Conservation (phyloP, 108 stramenopile genomes). For the Parmales sp. region DNA sequence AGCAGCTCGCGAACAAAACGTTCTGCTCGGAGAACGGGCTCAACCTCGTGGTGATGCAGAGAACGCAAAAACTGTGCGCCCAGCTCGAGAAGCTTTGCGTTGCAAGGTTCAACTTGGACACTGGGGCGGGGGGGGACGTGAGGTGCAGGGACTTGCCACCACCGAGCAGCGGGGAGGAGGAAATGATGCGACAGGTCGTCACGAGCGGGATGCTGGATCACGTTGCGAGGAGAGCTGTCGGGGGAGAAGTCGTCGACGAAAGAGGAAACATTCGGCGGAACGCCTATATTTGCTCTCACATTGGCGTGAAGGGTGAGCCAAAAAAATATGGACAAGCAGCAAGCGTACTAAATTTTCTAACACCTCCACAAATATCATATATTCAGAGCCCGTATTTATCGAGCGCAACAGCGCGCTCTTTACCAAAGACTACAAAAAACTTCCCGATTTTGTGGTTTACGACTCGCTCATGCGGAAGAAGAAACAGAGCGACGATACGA, state of each 20-base stretch:
- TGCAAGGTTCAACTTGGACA: background rate
- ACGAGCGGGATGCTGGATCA: slow-evolving; percentile 64
- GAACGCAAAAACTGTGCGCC: slow-evolving; percentile 67
- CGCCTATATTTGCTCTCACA: slow-evolving; percentile 57
- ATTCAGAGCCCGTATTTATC: slow-evolving; percentile 70
- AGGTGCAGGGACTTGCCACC: slow-evolving; percentile 55
- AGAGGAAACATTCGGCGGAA: slow-evolving; percentile 50
- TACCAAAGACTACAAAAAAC: slow-evolving; percentile 40
- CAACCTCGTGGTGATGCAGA: slow-evolving; percentile 52
- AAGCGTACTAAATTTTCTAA: too few relatives aligned
- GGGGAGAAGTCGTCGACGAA: slow-evolving; percentile 47
- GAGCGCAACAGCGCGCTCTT: slow-evolving; percentile 56
- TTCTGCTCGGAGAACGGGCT: slow-evolving; percentile 80
- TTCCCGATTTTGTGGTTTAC: slow-evolving; percentile 70
- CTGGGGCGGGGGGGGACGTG: slow-evolving; percentile 42
- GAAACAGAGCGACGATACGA: slow-evolving; percentile 48
- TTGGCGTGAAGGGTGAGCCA: slow-evolving; percentile 28
- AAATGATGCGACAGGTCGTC: slow-evolving; percentile 36
- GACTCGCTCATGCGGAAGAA: slow-evolving; percentile 55
- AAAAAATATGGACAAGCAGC: too few relatives aligned
- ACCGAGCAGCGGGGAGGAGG: slow-evolving; percentile 59
- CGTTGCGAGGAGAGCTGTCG: slow-evolving; percentile 60
- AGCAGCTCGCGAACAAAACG: slow-evolving; percentile 45
- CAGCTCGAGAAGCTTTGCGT: slow-evolving; percentile 32
- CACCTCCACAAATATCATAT: too few relatives aligned